Base-by-base conservation (phyloP, 352 stramenopile species). In the Phytophthora palmivora region DNA sequence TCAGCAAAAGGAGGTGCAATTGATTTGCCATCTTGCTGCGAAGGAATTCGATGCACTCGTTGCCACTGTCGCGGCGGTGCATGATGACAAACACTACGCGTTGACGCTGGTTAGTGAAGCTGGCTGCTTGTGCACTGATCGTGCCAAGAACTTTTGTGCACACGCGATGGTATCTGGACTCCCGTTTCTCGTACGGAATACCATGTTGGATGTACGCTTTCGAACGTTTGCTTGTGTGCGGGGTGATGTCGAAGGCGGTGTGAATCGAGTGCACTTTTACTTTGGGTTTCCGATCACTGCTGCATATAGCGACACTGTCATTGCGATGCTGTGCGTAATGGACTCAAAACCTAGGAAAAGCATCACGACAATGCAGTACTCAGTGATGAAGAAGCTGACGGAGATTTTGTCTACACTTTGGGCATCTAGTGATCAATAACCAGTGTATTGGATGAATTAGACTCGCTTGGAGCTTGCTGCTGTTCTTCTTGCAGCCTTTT, bases 291-390 rank as follows among this genome's bases (percentile, higher is more conserved):
- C 76, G 10, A 85, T 87, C 42, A 14, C 67, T 6, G 48, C 55
- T 11, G 43, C 55, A 2, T 18, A 59, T 11, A 65, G 51, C 0
- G 43, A 74, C 6, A 67, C 57, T 0, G 44, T 52, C 32, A 67
- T 87, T 10, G 77, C 77, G 6, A 62, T 76, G 49, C 63, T 89
- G 7, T 84, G 68, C 30, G 62, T 88, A 9, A 43, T 81, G 15
- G 79, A 87, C 52, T 66, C 32, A 4, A 79, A 76, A 16, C 76
- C 76, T 1, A 54, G 57, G 18, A 82, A 80, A n/a, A 74, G 56
- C 11, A 64, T 88, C 46, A 87, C 76, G 26, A 87, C 79, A 1
- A 86, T 82, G 74, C 79, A 88, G 62, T 88, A 88, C 62, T 71
- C 69, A 16, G 67, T 84, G 44, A 21, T 84, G 44, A 79, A 83